These are phyloP conservation scores for Leccinum griseonigrum DNA, from an alignment of 1,284 basidiomycete genomes.

Conservation along the genomic window DNA sequence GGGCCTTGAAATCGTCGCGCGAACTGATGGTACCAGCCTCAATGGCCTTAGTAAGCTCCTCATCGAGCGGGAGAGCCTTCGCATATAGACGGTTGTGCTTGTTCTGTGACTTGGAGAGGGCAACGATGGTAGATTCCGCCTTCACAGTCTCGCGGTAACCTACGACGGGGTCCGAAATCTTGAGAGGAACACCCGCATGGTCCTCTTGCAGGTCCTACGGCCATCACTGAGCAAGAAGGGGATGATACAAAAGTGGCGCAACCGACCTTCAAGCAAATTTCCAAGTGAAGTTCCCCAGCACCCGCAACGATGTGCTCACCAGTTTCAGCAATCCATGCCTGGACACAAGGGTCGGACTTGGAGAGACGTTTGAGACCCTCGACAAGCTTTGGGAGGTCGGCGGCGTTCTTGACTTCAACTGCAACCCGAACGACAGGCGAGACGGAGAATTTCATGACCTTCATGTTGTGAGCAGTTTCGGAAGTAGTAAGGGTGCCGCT, in stretches of 20 bases:
- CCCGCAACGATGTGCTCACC: constrained; percentile 99
- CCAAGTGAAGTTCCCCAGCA: constrained; percentile 98
- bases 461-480: constrained; percentile 99
- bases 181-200: constrained; percentile 98
- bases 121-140: constrained; percentile 93
- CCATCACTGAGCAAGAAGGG: neutral
- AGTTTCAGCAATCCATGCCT: constrained; percentile 89
- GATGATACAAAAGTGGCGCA: neutral
- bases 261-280: constrained; percentile 95
- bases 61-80: constrained; percentile 91
- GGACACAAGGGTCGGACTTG: constrained; percentile 99
- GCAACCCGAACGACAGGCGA: constrained; percentile 99
- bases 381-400: constrained; percentile 98
- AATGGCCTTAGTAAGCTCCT: constrained; percentile 93
- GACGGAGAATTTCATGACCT: constrained; percentile 99
- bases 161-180: constrained; percentile 98
- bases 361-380: constrained; percentile 99
- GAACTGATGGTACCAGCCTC: constrained; percentile 85
- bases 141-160: constrained; percentile 98
- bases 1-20: constrained; percentile 97
- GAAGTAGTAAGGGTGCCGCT: constrained; percentile 96
- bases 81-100: constrained; percentile 99
- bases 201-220: constrained; percentile 94
- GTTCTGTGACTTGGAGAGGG: constrained; percentile 99
- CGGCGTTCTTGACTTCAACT: constrained; percentile 99